These are phyloP conservation scores for Tetracladium marchalianum DNA, from an alignment of 495 filamentous ascomycete genomes.

Conservation along the genomic window DNA sequence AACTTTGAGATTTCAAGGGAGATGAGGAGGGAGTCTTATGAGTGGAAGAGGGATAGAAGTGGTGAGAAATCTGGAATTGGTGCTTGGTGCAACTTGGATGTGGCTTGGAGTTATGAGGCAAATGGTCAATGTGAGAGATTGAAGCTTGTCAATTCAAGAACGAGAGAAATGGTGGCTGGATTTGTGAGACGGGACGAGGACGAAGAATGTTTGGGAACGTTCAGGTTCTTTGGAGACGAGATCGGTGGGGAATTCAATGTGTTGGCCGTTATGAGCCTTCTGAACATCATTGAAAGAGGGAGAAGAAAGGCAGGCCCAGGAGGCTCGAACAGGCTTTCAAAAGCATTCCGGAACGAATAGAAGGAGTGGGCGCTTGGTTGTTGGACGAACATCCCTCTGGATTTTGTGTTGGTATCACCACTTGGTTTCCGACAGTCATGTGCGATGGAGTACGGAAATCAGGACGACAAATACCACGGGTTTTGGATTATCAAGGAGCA, in stretches of 20 bases:
- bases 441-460: too few species aligned
- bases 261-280: slow-evolving; percentile 9
- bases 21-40: slow-evolving; percentile 6
- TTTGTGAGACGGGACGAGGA: slow-evolving; percentile 1
- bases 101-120: not conserved
- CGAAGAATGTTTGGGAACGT: slow-evolving; percentile 10
- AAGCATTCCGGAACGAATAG: too few species aligned
- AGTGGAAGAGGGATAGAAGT: slow-evolving; percentile 13
- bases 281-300: slow-evolving; percentile 8
- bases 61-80: slow-evolving; percentile 7
- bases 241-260: slow-evolving; percentile 10
- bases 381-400: too few species aligned
- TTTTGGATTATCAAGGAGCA: too few species aligned
- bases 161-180: slow-evolving; percentile 9
- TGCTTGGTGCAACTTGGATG: not conserved
- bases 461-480: too few species aligned
- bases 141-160: slow-evolving; percentile 8
- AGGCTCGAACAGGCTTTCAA: too few species aligned
- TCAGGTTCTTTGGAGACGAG: slow-evolving; percentile 10
- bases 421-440: too few species aligned
- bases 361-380: too few species aligned
- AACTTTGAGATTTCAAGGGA: not conserved
- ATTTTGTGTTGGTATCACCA: too few species aligned
- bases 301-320: not conserved
- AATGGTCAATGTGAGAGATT: slow-evolving; percentile 5